These are phyloP conservation scores for Cladosporium sphaerospermum DNA, from an alignment of 2,329 filamentous ascomycete species.

Conservation along the genomic window DNA sequence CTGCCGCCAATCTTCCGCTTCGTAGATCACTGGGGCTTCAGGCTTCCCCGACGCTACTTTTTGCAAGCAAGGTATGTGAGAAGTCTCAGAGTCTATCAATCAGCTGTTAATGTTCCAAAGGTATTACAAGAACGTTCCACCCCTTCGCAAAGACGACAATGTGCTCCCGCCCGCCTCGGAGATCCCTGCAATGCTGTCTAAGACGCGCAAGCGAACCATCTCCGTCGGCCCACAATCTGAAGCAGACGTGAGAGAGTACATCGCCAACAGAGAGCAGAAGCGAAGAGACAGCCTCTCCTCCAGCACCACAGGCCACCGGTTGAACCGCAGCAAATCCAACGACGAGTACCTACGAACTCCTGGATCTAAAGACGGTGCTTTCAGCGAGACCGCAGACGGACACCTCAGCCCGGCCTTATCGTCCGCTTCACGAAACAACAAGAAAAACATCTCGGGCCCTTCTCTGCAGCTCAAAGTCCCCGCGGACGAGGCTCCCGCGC, in stretches of 20 bases:
- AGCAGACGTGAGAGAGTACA: conserved; percentile 90
- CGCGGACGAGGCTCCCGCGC: too few species aligned
- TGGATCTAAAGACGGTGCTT: neutral
- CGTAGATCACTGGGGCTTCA: conserved; percentile 71
- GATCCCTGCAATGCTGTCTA: conserved; percentile 73
- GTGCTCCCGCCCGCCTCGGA: conserved; percentile 86
- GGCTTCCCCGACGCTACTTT: conserved; percentile 84
- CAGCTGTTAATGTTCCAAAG: conserved; percentile 20
- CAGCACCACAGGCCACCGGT: neutral
- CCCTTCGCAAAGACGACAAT: conserved; percentile 70
- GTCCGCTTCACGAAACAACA: conserved; percentile 25
- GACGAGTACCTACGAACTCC: neutral
- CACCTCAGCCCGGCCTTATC: conserved; percentile 25
- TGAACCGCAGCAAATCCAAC: neutral
- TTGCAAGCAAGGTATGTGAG: conserved; percentile 64
- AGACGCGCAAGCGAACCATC: conserved; percentile 71
- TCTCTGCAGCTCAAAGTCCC: neutral
- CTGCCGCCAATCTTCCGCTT: conserved; percentile 84
- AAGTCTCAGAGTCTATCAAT: neutral
- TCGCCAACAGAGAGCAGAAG: conserved; percentile 77
- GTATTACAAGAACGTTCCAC: conserved; percentile 79
- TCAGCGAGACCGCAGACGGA: conserved; percentile 16
- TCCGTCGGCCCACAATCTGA: conserved; percentile 92
- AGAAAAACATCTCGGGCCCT: neutral
- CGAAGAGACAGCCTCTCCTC: conserved; percentile 54